Evolutionary conservation across 2,329 filamentous ascomycete genomes (phyloP), one percentile per base, ranked within the genome.

Genomic region (Claviceps pusilla): DNA sequence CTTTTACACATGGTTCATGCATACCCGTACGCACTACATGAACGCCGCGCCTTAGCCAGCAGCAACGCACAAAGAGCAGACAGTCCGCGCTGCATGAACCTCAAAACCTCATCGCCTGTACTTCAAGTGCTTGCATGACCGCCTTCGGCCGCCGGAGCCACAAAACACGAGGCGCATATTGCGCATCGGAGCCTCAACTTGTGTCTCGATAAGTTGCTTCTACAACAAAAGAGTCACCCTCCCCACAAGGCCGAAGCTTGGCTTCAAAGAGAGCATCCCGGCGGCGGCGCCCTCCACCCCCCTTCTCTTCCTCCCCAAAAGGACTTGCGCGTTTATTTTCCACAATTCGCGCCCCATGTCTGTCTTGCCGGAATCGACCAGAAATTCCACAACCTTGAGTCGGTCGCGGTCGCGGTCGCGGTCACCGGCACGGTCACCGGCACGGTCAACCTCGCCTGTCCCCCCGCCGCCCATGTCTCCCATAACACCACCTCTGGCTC

Each of bases 381-480:
- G 63, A 57, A 59, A 61, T 58, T 55, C 57, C 59, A 46, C 45
- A 2, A 16, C 14, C 29, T 47, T 29, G 11, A 47, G 24, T 46
- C 55, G 56, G 54, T 60, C 65, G 29, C 69, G 70, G 24, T 24
- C 24, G 24, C 24, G 24, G 24, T 24, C 24, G 9, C 24, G 24
- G 24, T 24, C 24, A 5, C 69, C 69, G 45, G 63, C 71, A 42
- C 24, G 24, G 24, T 24, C 24, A 5, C 69, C 69, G 45, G 63
- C 71, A 42, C 69, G 70, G 46, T 64, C 71, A 42, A 65, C 71
- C 39, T 76, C 76, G 19, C 76, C 77, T 2, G 62, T 63, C 35
- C 69, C 63, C 35, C 69, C 71, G 35, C 77, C 77, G 28, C 72
- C 76, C 53, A 69, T 80, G 58, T 79, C 76, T 57, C 77, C 77